phyloP scores from a whole-genome alignment of 2,329 filamentous ascomycete genomes.

The Xylariaceae sp. region DNA sequence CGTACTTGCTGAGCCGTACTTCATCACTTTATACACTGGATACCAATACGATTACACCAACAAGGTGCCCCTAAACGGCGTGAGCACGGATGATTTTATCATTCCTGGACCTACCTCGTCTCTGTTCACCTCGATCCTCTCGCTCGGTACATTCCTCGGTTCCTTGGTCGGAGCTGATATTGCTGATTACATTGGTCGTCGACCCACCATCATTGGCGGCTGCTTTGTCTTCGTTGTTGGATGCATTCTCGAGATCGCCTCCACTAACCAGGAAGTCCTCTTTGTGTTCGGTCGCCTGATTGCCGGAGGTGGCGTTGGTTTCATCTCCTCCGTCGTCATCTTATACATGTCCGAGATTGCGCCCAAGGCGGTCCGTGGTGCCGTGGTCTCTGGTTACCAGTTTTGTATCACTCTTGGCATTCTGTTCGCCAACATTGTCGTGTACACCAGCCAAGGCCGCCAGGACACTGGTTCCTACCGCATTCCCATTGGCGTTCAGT shows the following conservation, averaged over 20 bases:
- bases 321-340: constrained; percentile 71
- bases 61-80: constrained; percentile 33
- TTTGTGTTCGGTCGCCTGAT: constrained; percentile 69
- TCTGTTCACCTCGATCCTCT: constrained; percentile 70
- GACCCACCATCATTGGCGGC: constrained; percentile 62
- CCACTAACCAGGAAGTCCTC: constrained; percentile 55
- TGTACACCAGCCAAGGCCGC: constrained; percentile 67
- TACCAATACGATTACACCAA: constrained; percentile 41
- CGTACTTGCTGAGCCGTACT: constrained; percentile 39
- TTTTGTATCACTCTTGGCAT: constrained; percentile 79
- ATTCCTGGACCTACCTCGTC: constrained; percentile 58
- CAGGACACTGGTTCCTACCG: constrained; percentile 68
- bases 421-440: constrained; percentile 70
- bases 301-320: constrained; percentile 69
- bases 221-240: constrained; percentile 66
- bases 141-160: constrained; percentile 68
- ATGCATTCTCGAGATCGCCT: constrained; percentile 64
- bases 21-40: constrained; percentile 51
- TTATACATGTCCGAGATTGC: constrained; percentile 71
- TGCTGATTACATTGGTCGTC: constrained; percentile 68
- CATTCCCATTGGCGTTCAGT: constrained; percentile 73
- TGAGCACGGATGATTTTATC: constrained; percentile 43
- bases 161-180: constrained; percentile 69
- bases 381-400: constrained; percentile 76
- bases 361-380: constrained; percentile 70